phyloP scores from a whole-genome alignment of 768 basidiomycete species.

The Psilocybe subaeruginosa region DNA sequence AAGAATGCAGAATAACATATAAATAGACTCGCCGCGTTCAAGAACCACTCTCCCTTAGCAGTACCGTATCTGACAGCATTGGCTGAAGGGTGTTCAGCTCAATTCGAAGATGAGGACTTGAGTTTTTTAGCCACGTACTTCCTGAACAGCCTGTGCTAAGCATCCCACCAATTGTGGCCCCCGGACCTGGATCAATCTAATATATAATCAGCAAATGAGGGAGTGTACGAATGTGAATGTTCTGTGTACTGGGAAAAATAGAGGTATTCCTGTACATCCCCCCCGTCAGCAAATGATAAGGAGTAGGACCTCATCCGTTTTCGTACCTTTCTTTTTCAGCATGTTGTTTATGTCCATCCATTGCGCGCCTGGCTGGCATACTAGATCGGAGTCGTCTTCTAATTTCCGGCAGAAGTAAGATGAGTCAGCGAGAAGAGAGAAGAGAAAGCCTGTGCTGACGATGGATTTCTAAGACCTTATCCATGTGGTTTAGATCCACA shows the following conservation, averaged over 20 bases:
- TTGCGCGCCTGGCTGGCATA: slow-evolving; percentile 72
- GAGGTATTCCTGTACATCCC: slow-evolving; percentile 54
- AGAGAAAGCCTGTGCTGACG: slow-evolving; percentile 36
- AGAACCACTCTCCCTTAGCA: slow-evolving; percentile 88
- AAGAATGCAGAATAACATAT: neutral
- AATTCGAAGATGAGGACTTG: too few relatives aligned
- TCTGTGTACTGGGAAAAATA: slow-evolving; percentile 78
- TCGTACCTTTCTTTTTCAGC: slow-evolving; percentile 59
- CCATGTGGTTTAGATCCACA: slow-evolving; percentile 79
- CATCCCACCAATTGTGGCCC: slow-evolving; percentile 87
- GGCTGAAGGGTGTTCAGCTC: slow-evolving; percentile 36
- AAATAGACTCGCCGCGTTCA: slow-evolving; percentile 63
- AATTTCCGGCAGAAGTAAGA: neutral
- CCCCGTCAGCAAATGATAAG: neutral
- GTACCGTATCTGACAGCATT: slow-evolving; percentile 89
- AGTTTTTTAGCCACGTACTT: slow-evolving; percentile 42
- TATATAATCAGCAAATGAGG: neutral
- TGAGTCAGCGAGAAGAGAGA: neutral
- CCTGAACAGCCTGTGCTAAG: slow-evolving; percentile 86
- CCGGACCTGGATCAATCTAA: slow-evolving; percentile 77
- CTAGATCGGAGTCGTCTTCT: slow-evolving; percentile 74
- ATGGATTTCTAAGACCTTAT: slow-evolving; percentile 75
- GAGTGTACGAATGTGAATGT: neutral
- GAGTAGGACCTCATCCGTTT: neutral
- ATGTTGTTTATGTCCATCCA: slow-evolving; percentile 80